Evolutionary conservation across 2,329 filamentous ascomycete genomes (phyloP).

Genomic region (Arthrobotrys musiformis): DNA sequence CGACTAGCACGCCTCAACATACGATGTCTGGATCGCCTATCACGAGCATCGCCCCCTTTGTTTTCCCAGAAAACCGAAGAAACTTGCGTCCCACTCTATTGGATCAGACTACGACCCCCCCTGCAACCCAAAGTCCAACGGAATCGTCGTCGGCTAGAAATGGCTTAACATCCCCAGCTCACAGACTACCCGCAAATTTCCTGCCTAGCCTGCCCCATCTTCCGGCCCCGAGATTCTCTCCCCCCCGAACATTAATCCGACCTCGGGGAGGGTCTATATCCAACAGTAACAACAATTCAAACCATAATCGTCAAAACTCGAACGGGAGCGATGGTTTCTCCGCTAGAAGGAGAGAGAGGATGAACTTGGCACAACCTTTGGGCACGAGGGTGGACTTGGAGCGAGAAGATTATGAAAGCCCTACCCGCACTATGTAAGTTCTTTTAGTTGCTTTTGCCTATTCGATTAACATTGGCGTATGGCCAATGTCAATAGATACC

Average conservation of each 20-base stretch:
- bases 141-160: conserved; percentile 26
- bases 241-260: conserved; percentile 34
- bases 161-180: conserved; percentile 30
- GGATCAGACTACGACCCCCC: conserved; percentile 27
- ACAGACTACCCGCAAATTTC: conserved; percentile 36
- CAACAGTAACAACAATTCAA: conserved; percentile 8
- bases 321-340: conserved; percentile 24
- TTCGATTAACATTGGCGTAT: no score
- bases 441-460: no score
- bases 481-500: no score
- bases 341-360: conserved; percentile 37
- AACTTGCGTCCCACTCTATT: conserved; percentile 20
- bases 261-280: conserved; percentile 33
- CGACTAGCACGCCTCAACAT: conserved; percentile 4
- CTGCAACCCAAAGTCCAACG: background rate
- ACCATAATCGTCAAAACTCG: conserved; percentile 36
- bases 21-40: conserved; percentile 29
- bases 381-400: conserved; percentile 38
- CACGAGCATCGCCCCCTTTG: conserved; percentile 11
- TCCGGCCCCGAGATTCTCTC: conserved; percentile 44
- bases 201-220: conserved; percentile 46
- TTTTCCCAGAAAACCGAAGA: conserved; percentile 30
- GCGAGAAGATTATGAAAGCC: conserved; percentile 51
- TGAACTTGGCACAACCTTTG: conserved; percentile 26
- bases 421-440: conserved; percentile 48